Evolutionary conservation across 805 yeast species (phyloP), one percentile per base, ranked within the genome.

Genomic region (Barnettozyma botsteinii): DNA sequence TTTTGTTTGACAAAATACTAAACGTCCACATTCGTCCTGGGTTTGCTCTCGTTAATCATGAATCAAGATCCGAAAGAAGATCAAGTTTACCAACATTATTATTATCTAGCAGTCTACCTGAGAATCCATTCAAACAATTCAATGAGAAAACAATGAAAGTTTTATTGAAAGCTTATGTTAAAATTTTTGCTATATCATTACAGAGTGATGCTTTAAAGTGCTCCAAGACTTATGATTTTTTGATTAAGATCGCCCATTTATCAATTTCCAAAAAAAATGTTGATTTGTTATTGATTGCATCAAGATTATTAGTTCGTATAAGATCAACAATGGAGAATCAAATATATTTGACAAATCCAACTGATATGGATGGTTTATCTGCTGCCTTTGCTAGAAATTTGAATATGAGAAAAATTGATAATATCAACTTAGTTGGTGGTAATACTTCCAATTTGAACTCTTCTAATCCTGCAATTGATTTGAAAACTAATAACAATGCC

Each of bases 291-390:
- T 57, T 82, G n/a, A 62, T 69, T 5, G 56, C 76, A 3, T 64
- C 78, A 7, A 69, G 80, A 37, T 60, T 77, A 13, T 59, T 84
- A 40, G 61, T 74, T 15, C 64, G 87, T 45, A 61, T 81, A 1
- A 65, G 91, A 38, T 65, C 65, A 0, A 70, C 77, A 2, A 53
- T 62, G 12, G 69, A 67, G 4, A 64, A 66, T 6, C 59, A 56
- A 26, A 58, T 82, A 2, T 75, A 67, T 51, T 61, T 82, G 31
- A 59, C 75, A 3, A 61, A 67, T 7, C 81, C 83, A 4, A 55
- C 59, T 1, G 85, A 83, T 53, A 75, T 81, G 66, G 81, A 75
- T 31, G 87, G 85, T 0, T 58, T 83, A 14, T 74, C 86, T 9
- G 72, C 79, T 3, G 71, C 77, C 0, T 67, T 82, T 38, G 69